Percentiles rank a stretch among this genome's conserved stretches.
phyloP scores from a whole-genome alignment of 202 grass and related monocot genomes.

The Zizania palustris region DNA sequence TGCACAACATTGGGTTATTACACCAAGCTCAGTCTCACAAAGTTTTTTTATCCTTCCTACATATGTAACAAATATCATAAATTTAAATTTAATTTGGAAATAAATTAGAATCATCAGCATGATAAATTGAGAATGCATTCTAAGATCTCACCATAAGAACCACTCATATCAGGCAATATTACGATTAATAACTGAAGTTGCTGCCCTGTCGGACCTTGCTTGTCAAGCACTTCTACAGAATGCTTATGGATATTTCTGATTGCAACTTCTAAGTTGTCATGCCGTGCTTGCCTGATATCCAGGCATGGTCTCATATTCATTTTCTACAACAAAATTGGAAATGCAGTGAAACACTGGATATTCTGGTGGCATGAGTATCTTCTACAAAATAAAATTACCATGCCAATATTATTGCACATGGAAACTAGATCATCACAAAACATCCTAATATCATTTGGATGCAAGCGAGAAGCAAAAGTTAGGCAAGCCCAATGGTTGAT shows the following conservation, averaged over 20 bases:
- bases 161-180: constrained; percentile 49
- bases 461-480: constrained; percentile 49
- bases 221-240: constrained; percentile 37
- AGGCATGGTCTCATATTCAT: constrained; percentile 48
- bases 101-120: background rate
- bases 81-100: background rate
- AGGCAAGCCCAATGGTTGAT: constrained; percentile 61
- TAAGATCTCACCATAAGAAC: constrained; percentile 51
- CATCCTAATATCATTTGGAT: constrained; percentile 12
- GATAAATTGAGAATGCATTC: background rate
- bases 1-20: constrained; percentile 62
- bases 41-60: constrained; percentile 57
- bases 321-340: constrained; percentile 42
- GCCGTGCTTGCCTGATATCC: constrained; percentile 35
- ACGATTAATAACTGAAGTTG: constrained; percentile 61
- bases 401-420: constrained; percentile 59
- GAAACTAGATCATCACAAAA: constrained; percentile 46
- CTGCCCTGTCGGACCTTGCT: constrained; percentile 30
- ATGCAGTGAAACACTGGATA: constrained; percentile 18
- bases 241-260: constrained; percentile 43
- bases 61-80: constrained; percentile 2
- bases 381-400: constrained; percentile 42
- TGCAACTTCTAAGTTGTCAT: constrained; percentile 37
- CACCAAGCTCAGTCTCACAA: constrained; percentile 67
- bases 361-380: background rate